A percentile compares a stretch with the other conserved stretches of the same genome.
Evolutionary conservation across 768 basidiomycete species (phyloP).

Genomic region (Xerocomus potaroensis): DNA sequence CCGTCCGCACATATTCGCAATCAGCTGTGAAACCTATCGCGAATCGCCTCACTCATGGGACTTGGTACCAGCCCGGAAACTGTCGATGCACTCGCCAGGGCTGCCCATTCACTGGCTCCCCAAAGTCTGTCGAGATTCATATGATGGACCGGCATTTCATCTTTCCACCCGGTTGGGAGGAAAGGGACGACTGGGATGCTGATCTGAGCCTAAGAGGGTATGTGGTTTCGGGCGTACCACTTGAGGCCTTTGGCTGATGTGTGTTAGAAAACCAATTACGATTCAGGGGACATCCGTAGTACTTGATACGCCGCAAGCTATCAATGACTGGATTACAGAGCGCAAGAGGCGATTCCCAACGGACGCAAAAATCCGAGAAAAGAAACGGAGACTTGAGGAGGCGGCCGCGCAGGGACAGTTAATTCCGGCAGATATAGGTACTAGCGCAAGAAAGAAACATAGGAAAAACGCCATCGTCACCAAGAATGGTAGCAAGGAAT

Average conservation of each 20-base stretch:
- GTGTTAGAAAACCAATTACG: constrained; percentile 56
- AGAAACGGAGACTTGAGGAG: constrained; percentile 74
- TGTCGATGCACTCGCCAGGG: constrained; percentile 54
- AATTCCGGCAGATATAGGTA: constrained; percentile 41
- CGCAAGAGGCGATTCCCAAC: constrained; percentile 86
- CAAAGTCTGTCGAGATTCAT: constrained; percentile 69
- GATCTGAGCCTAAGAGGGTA: constrained; percentile 81
- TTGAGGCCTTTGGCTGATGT: constrained; percentile 6
- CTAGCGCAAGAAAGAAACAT: constrained; percentile 41
- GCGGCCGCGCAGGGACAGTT: constrained; percentile 80
- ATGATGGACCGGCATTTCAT: constrained; percentile 91
- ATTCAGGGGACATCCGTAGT: constrained; percentile 77
- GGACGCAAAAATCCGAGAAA: constrained; percentile 63
- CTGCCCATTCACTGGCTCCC: constrained; percentile 68
- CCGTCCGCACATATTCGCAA: constrained; percentile 1
- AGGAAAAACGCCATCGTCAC: constrained; percentile 22
- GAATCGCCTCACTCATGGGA: constrained; percentile 20
- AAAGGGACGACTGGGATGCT: constrained; percentile 69
- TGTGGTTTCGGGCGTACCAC: constrained; percentile 8
- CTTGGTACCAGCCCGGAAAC: constrained; percentile 65
- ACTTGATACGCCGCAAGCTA: constrained; percentile 76
- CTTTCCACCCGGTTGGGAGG: constrained; percentile 71
- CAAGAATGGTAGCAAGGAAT: constrained; percentile 3
- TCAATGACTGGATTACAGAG: constrained; percentile 85
- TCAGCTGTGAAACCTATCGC: constrained; percentile 9